Base-by-base conservation (phyloP, 139 green algal genomes). In the Tetratostichococcus sp. region DNA sequence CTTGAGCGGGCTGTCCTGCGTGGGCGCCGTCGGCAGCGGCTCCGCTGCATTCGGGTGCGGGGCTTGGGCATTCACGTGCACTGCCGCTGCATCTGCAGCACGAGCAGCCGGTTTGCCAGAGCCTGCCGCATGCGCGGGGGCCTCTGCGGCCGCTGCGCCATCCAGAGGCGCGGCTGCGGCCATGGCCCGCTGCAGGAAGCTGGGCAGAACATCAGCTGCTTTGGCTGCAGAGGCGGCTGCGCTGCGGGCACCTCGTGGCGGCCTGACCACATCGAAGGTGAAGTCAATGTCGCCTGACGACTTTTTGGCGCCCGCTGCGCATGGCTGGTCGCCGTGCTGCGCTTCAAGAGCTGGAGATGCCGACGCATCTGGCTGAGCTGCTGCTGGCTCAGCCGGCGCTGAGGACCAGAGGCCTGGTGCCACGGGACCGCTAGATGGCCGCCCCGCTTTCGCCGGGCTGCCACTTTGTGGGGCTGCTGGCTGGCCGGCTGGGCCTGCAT, bases 171-270 rank as follows among this genome's bases (percentile, higher is more conserved):
- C 50, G 2, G 50, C 19, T 8, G 50, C 50, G 11, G 50, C 50
- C 50, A 62, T 26, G 59, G 79, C 74, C 43, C 81, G 82, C 68
- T 88, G 82, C 80, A 58, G 70, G 35, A 78, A 84, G 65, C 76
- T 77, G 59, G 65, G 67, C 31, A 84, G 82, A 65, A 73, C 67
- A n/a, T 50, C 80, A 0, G 70, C 62, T 30, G 70, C 19, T 2
- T 26, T 17, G 50, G 2, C 14, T 8, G 17, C 50, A 2, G 2
- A 2, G 30, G 30, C 19, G 33, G 35, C 67, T 69, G 65, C 30
- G 34, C 75, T 71, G 65, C 33, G 42, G n/a, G n/a, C n/a, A n/a
- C n/a, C n/a, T n/a, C n/a, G n/a, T n/a, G n/a, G n/a, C n/a, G 66
- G 30, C 66, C 66, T 75, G 71, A n/a, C 71, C 43, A 75, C 22